A percentile compares a stretch with the other conserved stretches of the same genome.
These are phyloP conservation scores for Sequoia sempervirens DNA, from an alignment of 75 land plant species.

Conservation along the genomic window DNA sequence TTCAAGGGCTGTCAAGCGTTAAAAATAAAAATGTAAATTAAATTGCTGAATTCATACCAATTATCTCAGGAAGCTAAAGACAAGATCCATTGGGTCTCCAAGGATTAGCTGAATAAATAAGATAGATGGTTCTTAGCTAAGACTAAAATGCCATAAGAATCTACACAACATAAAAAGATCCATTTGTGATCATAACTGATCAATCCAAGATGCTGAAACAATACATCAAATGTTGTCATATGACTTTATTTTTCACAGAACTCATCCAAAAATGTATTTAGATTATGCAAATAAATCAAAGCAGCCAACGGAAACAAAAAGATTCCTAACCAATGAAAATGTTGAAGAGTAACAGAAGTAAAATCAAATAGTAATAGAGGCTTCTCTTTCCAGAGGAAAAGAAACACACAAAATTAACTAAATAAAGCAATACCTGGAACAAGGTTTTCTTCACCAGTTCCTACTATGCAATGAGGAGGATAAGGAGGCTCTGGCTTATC, in stretches of 20 bases:
- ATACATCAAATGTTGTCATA: neutral
- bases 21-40: neutral
- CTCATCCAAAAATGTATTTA: neutral
- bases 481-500: constrained; percentile 39
- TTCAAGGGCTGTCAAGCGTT: constrained; percentile 46
- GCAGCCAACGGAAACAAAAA: neutral
- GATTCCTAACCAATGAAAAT: neutral
- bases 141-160: neutral
- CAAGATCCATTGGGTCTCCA: neutral
- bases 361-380: no score
- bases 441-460: constrained; percentile 83
- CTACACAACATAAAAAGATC: neutral
- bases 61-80: neutral
- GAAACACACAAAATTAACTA: no score
- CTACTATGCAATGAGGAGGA: constrained; percentile 83
- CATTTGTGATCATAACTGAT: neutral
- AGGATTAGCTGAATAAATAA: neutral
- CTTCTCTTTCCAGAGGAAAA: no score
- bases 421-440: constrained; percentile 59
- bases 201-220: neutral
- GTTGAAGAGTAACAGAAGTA: no score
- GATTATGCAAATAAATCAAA: neutral
- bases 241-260: neutral
- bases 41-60: neutral
- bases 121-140: neutral